phyloP scores from a whole-genome alignment of 78 protist genomes.

The Protostelium mycophagum region DNA sequence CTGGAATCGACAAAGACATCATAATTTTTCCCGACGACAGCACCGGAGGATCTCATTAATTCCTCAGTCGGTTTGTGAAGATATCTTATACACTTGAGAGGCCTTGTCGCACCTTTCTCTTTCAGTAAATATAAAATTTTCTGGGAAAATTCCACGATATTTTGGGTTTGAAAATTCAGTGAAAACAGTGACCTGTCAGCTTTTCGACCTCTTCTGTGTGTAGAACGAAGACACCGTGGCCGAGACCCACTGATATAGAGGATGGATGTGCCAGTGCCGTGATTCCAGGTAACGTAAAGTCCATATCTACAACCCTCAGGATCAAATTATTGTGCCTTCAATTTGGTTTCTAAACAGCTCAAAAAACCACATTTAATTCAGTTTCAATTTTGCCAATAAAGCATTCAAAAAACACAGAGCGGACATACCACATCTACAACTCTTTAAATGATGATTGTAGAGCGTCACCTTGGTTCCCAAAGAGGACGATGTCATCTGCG shows the following conservation, averaged over 20 bases:
- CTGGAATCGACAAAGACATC: conserved; percentile 39
- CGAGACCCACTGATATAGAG: conserved; percentile 35
- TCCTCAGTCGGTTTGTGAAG: conserved; percentile 41
- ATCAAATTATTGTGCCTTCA: background rate
- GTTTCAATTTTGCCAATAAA: too few relatives aligned
- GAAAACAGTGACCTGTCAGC: background rate
- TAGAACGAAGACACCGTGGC: conserved; percentile 41
- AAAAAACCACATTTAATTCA: too few relatives aligned
- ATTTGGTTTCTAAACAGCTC: too few relatives aligned
- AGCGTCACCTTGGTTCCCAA: conserved; percentile 10
- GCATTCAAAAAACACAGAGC: too few relatives aligned
- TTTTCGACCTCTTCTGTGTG: conserved; percentile 8
- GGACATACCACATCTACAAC: too few relatives aligned
- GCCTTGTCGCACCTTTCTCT: background rate
- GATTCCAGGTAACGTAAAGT: conserved; percentile 4
- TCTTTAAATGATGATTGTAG: background rate
- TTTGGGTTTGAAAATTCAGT: background rate
- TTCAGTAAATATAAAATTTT: too few relatives aligned
- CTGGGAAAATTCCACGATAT: too few relatives aligned
- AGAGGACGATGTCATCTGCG: conserved; percentile 49
- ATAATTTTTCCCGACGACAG: conserved; percentile 12
- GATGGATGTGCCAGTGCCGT: conserved; percentile 51
- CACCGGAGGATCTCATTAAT: conserved; percentile 15
- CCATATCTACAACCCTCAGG: too few relatives aligned
- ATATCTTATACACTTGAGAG: conserved; percentile 18